These are phyloP conservation scores for Albugo candida DNA, from an alignment of 352 stramenopile species.

Conservation along the genomic window DNA sequence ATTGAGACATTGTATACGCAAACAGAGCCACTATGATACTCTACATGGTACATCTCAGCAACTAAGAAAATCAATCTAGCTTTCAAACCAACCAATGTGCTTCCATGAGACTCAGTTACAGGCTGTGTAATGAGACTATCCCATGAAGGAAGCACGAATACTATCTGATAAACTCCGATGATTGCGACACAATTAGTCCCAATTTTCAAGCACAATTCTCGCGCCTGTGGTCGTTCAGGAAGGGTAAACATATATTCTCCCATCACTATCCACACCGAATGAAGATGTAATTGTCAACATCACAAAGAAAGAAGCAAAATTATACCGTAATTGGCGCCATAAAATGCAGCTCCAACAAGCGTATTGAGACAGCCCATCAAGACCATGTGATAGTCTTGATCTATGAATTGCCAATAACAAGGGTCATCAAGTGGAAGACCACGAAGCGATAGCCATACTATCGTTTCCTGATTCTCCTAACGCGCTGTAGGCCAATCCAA, in stretches of 20 bases:
- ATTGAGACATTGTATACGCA: constrained; percentile 55
- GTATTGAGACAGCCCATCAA: constrained; percentile 76
- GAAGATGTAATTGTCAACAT: neutral
- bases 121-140: constrained; percentile 50
- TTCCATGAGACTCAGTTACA: constrained; percentile 54
- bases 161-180: constrained; percentile 56
- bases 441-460: constrained; percentile 5
- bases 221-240: constrained; percentile 41
- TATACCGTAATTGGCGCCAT: constrained; percentile 62
- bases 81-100: constrained; percentile 15
- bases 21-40: constrained; percentile 39
- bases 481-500: constrained; percentile 62
- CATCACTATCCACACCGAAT: constrained; percentile 18
- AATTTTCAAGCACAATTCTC: constrained; percentile 67
- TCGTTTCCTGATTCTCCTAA: constrained; percentile 42
- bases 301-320: neutral
- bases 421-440: neutral
- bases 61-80: neutral
- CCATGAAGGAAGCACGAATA: constrained; percentile 65
- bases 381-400: constrained; percentile 33
- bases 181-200: constrained; percentile 45
- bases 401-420: constrained; percentile 3
- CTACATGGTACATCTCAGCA: constrained; percentile 3
- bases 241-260: constrained; percentile 71
- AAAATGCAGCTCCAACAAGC: constrained; percentile 59